These are phyloP conservation scores for Gyromitra esculenta DNA, from an alignment of 2,329 filamentous ascomycete species.

Conservation along the genomic window DNA sequence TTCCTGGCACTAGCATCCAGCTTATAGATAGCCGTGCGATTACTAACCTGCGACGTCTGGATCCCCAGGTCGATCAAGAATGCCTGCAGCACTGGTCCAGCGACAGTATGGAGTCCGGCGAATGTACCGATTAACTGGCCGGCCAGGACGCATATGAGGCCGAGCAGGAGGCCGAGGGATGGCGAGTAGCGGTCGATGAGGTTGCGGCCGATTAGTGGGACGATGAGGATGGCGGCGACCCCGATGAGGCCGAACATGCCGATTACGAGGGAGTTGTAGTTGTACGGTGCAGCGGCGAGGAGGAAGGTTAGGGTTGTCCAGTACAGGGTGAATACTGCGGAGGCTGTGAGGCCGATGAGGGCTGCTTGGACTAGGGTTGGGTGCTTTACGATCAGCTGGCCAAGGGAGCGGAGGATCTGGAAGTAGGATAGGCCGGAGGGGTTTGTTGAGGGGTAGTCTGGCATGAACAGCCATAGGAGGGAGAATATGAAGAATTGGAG, in stretches of 20 bases:
- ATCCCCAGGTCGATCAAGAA: constrained; percentile 75
- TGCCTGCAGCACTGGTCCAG: constrained; percentile 77
- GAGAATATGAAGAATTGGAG: constrained; percentile 74
- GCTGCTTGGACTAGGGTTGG: constrained; percentile 76
- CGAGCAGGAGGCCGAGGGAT: constrained; percentile 73
- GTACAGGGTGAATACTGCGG: constrained; percentile 72
- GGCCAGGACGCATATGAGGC: constrained; percentile 68
- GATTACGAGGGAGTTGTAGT: constrained; percentile 73
- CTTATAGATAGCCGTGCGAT: constrained; percentile 74
- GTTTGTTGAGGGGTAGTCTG: constrained; percentile 81
- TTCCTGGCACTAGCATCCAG: constrained; percentile 78
- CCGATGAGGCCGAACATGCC: constrained; percentile 83
- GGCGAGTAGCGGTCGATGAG: constrained; percentile 77
- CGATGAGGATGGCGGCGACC: constrained; percentile 73
- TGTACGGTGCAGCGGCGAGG: constrained; percentile 74
- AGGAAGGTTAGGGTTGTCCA: constrained; percentile 85
- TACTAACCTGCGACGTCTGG: constrained; percentile 78
- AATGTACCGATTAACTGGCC: constrained; percentile 76
- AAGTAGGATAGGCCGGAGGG: constrained; percentile 72
- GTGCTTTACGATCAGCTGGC: constrained; percentile 71
- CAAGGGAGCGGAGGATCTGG: constrained; percentile 71
- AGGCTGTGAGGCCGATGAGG: constrained; percentile 71
- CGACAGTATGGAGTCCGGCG: constrained; percentile 71
- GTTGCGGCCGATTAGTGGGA: constrained; percentile 74
- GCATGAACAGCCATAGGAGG: constrained; percentile 77